Base-by-base conservation (phyloP, 108 stramenopile species). In the Nitzschia putrida region DNA sequence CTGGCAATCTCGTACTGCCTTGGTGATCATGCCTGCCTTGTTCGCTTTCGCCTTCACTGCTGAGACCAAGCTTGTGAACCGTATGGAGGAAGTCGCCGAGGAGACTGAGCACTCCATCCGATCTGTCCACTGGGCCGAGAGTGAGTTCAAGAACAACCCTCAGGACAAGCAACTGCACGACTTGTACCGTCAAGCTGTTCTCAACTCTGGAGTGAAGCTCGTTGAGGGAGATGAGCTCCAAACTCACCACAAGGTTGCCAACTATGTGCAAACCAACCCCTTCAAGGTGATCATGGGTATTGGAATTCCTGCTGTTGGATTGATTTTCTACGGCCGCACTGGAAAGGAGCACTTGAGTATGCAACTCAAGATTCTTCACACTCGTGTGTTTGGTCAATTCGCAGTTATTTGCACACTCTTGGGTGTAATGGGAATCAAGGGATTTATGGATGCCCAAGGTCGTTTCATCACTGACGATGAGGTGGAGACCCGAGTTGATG, bases 321-420 rank as follows among this genome's bases (percentile, higher is more conserved):
- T 74, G 44, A 89, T 93, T 54, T 89, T 88, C 61, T 80, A 87
- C 57, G 88, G 88, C 11, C 77, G 80, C 23, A 61, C 61, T 50
- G 86, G 86, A n/a, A 85, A 93, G 60, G 65, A 88, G 41, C 88
- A 87, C 53, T 77, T 90, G 42, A 76, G 80, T 57, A 49, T 82
- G 2, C 79, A 82, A 65, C 78, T 79, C 74, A 85, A 87, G 61
- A 24, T 93, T 0, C 79, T 93, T 79, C 92, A 93, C 65, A 93
- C 92, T 49, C 89, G 92, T 77, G 92, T 93, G 58, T 81, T 87
- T 66, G 92, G 92, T 41, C 92, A 93, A 64, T 88, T 88, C 66
- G 80, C 92, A 16, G 86, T 90, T 21, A 77, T 93, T 26, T 64
- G 78, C 52, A 84, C 88, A 58, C 72, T 93, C 16, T 52, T 93